A percentile compares a stretch with the other conserved stretches of the same genome.
These are phyloP conservation scores for Russula brevipes DNA, from an alignment of 768 basidiomycete genomes.

Conservation along the genomic window DNA sequence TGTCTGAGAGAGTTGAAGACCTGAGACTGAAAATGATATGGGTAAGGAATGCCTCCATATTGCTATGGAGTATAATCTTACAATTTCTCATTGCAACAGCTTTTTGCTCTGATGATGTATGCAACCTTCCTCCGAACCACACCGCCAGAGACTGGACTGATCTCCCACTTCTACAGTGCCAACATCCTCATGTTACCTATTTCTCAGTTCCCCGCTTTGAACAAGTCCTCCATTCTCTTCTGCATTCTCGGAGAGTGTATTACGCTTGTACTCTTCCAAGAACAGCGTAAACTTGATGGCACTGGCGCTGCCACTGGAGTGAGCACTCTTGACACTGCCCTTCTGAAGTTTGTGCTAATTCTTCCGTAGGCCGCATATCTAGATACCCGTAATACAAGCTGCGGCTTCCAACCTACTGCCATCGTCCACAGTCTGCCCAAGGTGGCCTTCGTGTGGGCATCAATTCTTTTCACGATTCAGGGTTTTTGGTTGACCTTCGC, in stretches of 20 bases:
- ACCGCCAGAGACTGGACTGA: neutral
- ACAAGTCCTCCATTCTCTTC: neutral
- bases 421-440: slow-evolving; percentile 16
- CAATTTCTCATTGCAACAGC: neutral
- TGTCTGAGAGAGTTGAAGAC: slow-evolving; percentile 3
- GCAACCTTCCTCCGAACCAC: neutral
- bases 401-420: slow-evolving; percentile 14
- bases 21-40: neutral
- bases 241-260: neutral
- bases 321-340: neutral
- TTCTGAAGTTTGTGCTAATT: neutral
- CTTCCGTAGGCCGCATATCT: slow-evolving; percentile 3
- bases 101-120: slow-evolving; percentile 2
- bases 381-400: neutral
- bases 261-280: neutral
- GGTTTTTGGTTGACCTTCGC: slow-evolving; percentile 16
- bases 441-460: slow-evolving; percentile 7
- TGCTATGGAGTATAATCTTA: neutral
- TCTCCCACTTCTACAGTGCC: neutral
- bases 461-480: slow-evolving; percentile 8
- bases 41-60: neutral
- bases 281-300: neutral
- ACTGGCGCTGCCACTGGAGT: neutral
- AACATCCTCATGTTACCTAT: slow-evolving; percentile 1
- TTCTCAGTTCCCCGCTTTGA: neutral